Conservation (phyloP, 176 grass and related monocot genomes). For the Leersia perrieri region DNA sequence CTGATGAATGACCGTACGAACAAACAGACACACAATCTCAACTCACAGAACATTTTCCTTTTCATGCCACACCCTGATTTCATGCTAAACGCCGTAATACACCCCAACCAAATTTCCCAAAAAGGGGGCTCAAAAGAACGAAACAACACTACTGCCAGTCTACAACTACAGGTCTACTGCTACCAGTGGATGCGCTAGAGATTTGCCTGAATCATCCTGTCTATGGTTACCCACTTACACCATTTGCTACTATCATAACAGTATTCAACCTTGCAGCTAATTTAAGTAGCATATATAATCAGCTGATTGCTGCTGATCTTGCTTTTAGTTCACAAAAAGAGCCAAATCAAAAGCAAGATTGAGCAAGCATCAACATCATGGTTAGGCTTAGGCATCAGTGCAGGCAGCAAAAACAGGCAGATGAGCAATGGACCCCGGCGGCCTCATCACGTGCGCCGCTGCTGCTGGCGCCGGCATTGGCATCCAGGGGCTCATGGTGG, state of each 20-base stretch:
- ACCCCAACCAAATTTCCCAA: constrained; percentile 20
- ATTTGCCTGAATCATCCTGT: constrained; percentile 18
- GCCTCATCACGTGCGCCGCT: constrained; percentile 10
- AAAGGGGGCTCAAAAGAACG: constrained; percentile 35
- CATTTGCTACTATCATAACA: constrained; percentile 6
- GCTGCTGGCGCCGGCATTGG: constrained; percentile 6
- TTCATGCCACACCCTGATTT: constrained; percentile 33
- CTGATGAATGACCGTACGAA: neutral
- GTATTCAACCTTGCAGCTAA: neutral
- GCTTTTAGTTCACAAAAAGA: constrained; percentile 4
- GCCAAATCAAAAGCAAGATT: constrained; percentile 11
- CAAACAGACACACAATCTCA: neutral
- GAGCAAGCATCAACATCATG: neutral
- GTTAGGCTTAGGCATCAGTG: constrained; percentile 39
- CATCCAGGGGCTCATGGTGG: constrained; percentile 43
- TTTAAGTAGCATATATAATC: neutral
- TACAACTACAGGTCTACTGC: neutral
- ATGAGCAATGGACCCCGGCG: constrained; percentile 16
- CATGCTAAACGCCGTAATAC: constrained; percentile 20
- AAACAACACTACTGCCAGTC: neutral
- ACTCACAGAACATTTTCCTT: neutral
- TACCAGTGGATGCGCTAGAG: constrained; percentile 6
- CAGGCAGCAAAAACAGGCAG: constrained; percentile 80
- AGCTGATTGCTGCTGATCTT: constrained; percentile 18
- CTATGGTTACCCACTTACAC: constrained; percentile 18